Percentiles rank a stretch among this genome's conserved stretches.
Conservation (phyloP, 768 basidiomycete genomes). For the Lyophyllum atratum region DNA sequence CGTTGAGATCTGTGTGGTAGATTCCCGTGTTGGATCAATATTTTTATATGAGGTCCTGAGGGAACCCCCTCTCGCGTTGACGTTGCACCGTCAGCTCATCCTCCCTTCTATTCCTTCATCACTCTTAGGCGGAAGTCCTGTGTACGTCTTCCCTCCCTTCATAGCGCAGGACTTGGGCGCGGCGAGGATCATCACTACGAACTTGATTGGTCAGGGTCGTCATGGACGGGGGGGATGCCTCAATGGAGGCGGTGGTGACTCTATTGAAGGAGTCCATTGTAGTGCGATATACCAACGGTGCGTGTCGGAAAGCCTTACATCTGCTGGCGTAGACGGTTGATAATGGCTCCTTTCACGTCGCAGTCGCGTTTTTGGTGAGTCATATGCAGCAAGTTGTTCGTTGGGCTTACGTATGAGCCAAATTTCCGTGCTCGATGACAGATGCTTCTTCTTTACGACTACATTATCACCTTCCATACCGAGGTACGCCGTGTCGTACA, state of each 20-base stretch:
- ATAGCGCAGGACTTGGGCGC: neutral
- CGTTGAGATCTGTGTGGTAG: neutral
- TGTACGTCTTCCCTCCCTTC: too few species aligned
- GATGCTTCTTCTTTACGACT: slow-evolving; percentile 27
- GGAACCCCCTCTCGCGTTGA: too few species aligned
- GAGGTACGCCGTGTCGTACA: slow-evolving; percentile 19
- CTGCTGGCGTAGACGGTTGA: neutral
- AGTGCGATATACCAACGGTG: slow-evolving; percentile 13
- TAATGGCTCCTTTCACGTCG: neutral
- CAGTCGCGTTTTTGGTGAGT: slow-evolving; percentile 21
- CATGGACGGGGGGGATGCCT: neutral
- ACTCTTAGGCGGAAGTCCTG: too few species aligned
- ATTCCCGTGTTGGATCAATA: neutral
- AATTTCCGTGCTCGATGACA: neutral
- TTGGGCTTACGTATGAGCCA: neutral
- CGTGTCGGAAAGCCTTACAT: neutral
- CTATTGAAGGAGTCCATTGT: slow-evolving; percentile 1
- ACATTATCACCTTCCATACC: slow-evolving; percentile 22
- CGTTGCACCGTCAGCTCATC: too few species aligned
- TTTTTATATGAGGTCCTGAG: too few species aligned
- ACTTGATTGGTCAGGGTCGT: neutral
- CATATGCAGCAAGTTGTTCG: neutral
- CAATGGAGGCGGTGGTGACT: neutral
- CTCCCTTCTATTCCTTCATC: too few species aligned
- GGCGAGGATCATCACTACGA: neutral